phyloP scores from a whole-genome alignment of 164 flowering plant genomes.

The Berberis vulgaris region DNA sequence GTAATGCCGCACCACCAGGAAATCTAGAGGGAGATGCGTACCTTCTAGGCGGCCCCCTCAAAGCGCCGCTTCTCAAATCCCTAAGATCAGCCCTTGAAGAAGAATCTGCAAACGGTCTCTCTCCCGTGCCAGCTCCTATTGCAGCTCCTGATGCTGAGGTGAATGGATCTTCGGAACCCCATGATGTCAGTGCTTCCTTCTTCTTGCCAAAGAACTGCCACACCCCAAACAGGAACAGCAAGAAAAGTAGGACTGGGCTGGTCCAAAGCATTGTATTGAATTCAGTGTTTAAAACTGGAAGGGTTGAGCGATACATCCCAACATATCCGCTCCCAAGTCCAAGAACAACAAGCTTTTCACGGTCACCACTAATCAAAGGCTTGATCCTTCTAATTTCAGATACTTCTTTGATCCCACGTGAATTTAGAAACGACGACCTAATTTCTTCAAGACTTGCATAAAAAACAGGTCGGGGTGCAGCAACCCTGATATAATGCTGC shows the following conservation, averaged over 20 bases:
- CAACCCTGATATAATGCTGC: slow-evolving; percentile 61
- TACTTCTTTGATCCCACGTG: slow-evolving; percentile 20
- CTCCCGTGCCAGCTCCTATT: slow-evolving; percentile 44
- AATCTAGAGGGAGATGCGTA: slow-evolving; percentile 67
- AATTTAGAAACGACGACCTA: slow-evolving; percentile 48
- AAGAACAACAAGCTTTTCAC: slow-evolving; percentile 70
- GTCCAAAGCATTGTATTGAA: slow-evolving; percentile 72
- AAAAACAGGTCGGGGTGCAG: slow-evolving; percentile 65
- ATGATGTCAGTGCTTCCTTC: slow-evolving; percentile 75
- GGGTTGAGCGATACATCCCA: slow-evolving; percentile 75
- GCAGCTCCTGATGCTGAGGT: slow-evolving; percentile 28
- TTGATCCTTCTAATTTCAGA: slow-evolving; percentile 9
- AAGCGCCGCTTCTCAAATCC: slow-evolving; percentile 54
- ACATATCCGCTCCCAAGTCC: slow-evolving; percentile 80
- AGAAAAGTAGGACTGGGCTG: slow-evolving; percentile 75
- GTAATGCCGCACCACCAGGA: slow-evolving; percentile 45
- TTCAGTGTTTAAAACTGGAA: slow-evolving; percentile 67
- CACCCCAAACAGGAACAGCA: slow-evolving; percentile 69
- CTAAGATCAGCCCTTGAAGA: slow-evolving; percentile 53
- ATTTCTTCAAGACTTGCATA: slow-evolving; percentile 68
- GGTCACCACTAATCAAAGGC: slow-evolving; percentile 67
- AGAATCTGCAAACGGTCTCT: slow-evolving; percentile 51
- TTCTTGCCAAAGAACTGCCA: slow-evolving; percentile 93
- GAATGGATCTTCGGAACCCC: slow-evolving; percentile 93
- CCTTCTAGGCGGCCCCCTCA: slow-evolving; percentile 62